Conservation (phyloP, 768 basidiomycete species). For the Mycena alexandri region DNA sequence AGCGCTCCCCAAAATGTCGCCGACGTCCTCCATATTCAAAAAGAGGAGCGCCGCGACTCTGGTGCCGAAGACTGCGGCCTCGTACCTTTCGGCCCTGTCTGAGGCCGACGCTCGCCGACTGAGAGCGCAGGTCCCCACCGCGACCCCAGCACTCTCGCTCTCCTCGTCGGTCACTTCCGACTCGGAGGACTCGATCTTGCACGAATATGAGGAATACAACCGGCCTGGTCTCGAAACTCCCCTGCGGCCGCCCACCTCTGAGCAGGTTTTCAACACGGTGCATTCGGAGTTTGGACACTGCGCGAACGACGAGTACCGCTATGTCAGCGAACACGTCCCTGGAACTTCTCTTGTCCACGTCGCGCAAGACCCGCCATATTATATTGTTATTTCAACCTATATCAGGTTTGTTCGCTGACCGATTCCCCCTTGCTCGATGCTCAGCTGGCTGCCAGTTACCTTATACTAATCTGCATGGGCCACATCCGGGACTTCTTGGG, state of each 20-base stretch:
- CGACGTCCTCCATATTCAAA: conserved; percentile 64
- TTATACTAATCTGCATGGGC: conserved; percentile 91
- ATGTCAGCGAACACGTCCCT: conserved; percentile 70
- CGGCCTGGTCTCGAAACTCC: conserved; percentile 72
- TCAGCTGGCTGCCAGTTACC: conserved; percentile 67
- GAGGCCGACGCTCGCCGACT: conserved; percentile 76
- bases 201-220: conserved; percentile 60
- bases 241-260: conserved; percentile 79
- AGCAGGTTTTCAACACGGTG: conserved; percentile 80
- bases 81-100: conserved; percentile 72
- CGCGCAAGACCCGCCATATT: conserved; percentile 92
- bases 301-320: conserved; percentile 80
- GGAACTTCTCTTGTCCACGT: conserved; percentile 66
- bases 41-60: conserved; percentile 50
- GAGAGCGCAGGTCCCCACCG: conserved; percentile 63
- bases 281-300: conserved; percentile 97
- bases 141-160: conserved; percentile 80
- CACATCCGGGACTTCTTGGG: conserved; percentile 97
- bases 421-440: not conserved
- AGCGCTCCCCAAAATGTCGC: conserved; percentile 57
- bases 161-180: conserved; percentile 79
- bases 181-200: conserved; percentile 75
- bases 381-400: conserved; percentile 92
- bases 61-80: conserved; percentile 63
- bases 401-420: conserved; percentile 50